Evolutionary conservation across 352 stramenopile genomes (phyloP), one percentile per base, ranked within the genome.

Genomic region (Phytopythium delawarense): DNA sequence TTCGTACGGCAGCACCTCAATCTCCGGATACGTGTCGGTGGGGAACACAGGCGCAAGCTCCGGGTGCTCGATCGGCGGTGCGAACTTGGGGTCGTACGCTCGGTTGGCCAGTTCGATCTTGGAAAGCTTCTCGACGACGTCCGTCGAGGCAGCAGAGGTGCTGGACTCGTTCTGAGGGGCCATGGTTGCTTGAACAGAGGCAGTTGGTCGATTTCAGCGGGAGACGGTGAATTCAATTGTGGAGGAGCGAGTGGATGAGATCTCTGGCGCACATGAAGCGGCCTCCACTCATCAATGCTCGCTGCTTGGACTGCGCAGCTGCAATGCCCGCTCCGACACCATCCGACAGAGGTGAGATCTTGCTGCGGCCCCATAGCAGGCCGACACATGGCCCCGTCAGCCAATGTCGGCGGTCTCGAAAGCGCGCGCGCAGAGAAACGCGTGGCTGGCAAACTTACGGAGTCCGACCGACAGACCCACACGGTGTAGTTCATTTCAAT

Each of bases 41-140:
- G 69, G 69, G 37, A 70, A 73, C 1, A 76, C 70, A 11, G 64
- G 63, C 18, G 66, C 50, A 5, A 79, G 55, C 50, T 75, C 59
- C 12, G 34, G 61, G 50, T 71, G 65, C 0, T 64, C 58, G 39
- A 71, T 63, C 25, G 51, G 51, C 30, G 51, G 32, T 18, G 51
- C 51, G 9, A 34, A 57, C 51, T 57, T 57, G 2, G 51, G 51
- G 51, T 42, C 51, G 6, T 32, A 34, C 16, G 13, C 32, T 16
- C 23, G 51, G 51, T 55, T 64, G 16, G 46, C 52, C 15, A 64
- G 61, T 16, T 61, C 49, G n/a, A 67, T 57, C 51, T 57, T 57
- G 51, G 51, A 57, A 7, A 20, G 2, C 12, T 18, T 30, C 23
- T 40, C 50, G 18, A 8, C 28, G 49, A 6, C 11, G 25, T 34